Percentiles rank a stretch among this genome's conserved stretches.
These are phyloP conservation scores for Steccherinum ochraceum DNA, from an alignment of 768 basidiomycete species.

Conservation along the genomic window DNA sequence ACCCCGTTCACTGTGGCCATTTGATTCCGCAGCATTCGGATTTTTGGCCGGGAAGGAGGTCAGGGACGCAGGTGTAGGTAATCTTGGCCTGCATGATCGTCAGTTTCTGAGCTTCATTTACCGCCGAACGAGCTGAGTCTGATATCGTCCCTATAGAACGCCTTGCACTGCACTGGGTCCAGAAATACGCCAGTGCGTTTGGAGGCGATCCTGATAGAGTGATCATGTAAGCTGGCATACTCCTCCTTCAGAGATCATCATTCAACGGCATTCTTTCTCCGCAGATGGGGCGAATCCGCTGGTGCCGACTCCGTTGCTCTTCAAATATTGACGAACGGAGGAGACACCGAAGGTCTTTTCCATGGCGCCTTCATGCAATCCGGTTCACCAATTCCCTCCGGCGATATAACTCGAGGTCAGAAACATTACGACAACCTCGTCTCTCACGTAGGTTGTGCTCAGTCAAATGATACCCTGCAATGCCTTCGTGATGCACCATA, in stretches of 20 bases:
- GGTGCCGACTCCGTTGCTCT: constrained; percentile 30
- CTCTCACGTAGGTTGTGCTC: constrained; percentile 28
- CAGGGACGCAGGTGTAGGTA: constrained; percentile 31
- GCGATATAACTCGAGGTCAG: constrained; percentile 22
- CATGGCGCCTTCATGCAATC: constrained; percentile 32
- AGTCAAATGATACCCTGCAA: constrained; percentile 28
- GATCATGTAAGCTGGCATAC: constrained; percentile 32
- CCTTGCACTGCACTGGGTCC: constrained; percentile 29
- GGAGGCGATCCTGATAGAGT: constrained; percentile 42
- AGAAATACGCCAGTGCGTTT: constrained; percentile 32
- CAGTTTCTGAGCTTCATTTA: constrained; percentile 11
- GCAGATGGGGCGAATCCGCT: constrained; percentile 31
- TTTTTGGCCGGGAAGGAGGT: constrained; percentile 37
- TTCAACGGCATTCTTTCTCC: not conserved
- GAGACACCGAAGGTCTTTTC: constrained; percentile 22
- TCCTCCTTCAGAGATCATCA: not conserved
- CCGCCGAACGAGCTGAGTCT: not conserved
- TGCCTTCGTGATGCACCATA: constrained; percentile 38
- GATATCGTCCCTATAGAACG: not conserved
- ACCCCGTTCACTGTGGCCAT: too few species aligned
- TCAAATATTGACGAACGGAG: constrained; percentile 20
- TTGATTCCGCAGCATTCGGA: constrained; percentile 31
- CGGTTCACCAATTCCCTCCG: constrained; percentile 9
- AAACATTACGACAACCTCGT: constrained; percentile 36
- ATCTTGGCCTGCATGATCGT: constrained; percentile 48